Conservation (phyloP, 2,329 filamentous ascomycete genomes). For the Davidsoniella virescens region DNA sequence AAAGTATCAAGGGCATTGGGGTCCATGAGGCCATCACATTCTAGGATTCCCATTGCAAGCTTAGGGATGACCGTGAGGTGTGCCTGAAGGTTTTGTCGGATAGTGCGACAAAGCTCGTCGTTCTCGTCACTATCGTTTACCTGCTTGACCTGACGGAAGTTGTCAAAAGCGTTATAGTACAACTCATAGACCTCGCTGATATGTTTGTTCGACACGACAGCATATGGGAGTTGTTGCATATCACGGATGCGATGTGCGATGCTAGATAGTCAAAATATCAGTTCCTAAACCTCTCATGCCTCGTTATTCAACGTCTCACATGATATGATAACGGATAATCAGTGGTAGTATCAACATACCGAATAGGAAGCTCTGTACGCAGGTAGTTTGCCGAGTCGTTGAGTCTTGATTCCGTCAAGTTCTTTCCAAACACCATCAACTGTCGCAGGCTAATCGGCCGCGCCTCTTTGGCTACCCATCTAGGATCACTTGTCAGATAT, state of each 20-base stretch:
- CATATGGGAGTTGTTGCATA: slow-evolving; percentile 91
- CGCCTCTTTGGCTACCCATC: slow-evolving; percentile 86
- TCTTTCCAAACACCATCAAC: slow-evolving; percentile 91
- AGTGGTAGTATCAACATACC: slow-evolving; percentile 28
- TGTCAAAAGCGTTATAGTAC: slow-evolving; percentile 94
- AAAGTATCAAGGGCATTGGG: slow-evolving; percentile 74
- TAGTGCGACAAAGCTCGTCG: slow-evolving; percentile 65
- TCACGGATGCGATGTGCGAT: slow-evolving; percentile 67
- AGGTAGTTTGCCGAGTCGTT: slow-evolving; percentile 96
- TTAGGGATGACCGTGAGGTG: slow-evolving; percentile 90
- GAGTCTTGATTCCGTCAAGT: slow-evolving; percentile 74
- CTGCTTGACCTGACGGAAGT: slow-evolving; percentile 67
- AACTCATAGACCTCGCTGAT: slow-evolving; percentile 91
- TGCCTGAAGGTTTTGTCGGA: slow-evolving; percentile 65
- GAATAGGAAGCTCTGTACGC: slow-evolving; percentile 77
- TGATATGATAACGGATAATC: background rate
- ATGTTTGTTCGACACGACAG: slow-evolving; percentile 88
- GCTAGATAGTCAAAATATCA: background rate
- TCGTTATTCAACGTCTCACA: background rate
- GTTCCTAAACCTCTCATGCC: background rate
- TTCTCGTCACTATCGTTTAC: slow-evolving; percentile 81
- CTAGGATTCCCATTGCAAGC: slow-evolving; percentile 82
- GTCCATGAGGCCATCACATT: slow-evolving; percentile 71
- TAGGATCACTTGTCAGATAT: slow-evolving; percentile 23
- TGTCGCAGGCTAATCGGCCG: slow-evolving; percentile 92